Evolutionary conservation across 768 basidiomycete species (phyloP), one percentile per base, ranked within the genome.

Genomic region (Chlorophyllum brunneum): DNA sequence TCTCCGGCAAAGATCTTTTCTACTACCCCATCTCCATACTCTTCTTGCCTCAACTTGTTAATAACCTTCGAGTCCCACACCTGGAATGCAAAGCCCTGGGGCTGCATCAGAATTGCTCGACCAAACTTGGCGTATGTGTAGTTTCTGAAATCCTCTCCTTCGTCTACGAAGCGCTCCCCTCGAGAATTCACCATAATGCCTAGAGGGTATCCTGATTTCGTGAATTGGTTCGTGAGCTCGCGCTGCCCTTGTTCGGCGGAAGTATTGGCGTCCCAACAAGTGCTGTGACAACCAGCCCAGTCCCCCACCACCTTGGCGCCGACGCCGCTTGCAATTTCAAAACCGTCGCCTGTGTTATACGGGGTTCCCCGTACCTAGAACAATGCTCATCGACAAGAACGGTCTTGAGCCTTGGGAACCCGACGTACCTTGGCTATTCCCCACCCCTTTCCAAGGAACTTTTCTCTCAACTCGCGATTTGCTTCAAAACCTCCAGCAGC

Each of bases 81-180:
- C 58, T 87, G 86, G 62, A 85, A 87, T 11, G 79, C 85, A 56
- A 65, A 76, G 8, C 81, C 78, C 20, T 72, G 77, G 1, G 81
- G 80, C 59, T 87, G 82, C 20, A 61, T 56, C 46, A 86, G 70
- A 41, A 86, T 81, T 45, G 76, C 79, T 23, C 71, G 71, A 8
- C 84, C 85, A 56, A 82, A 86, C 63, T 79, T 81, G 16, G 86
- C 84, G 58, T 88, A 87, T 1, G 85, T 87, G 58, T 81, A 86
- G 62, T 85, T 87, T 40, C 86, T 75, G 61, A 80, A 86, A 66
- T 88, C 84, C 61, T 77, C 78, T 31, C 85, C 85, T 64, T 87
- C 86, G 55, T 88, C 83, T 5, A 86, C 84, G 57, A 87, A 88
- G 13, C 85, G 73, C 46, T 64, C 56, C 3, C 86, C 86, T 1